phyloP scores from a whole-genome alignment of 164 flowering plant genomes.

The Echeveria elegans region DNA sequence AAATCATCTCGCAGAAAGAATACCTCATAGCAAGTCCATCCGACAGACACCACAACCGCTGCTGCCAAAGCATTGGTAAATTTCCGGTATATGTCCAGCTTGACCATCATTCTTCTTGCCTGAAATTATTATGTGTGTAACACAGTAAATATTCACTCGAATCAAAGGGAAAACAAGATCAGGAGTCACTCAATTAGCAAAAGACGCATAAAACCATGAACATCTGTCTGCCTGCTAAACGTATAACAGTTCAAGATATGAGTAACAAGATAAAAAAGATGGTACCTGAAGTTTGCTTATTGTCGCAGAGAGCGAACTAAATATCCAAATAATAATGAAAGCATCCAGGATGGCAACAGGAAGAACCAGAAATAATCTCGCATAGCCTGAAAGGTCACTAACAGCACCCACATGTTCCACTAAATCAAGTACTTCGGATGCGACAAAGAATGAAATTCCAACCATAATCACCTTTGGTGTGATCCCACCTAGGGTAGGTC shows the following conservation, averaged over 20 bases:
- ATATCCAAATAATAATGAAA: constrained; percentile 95
- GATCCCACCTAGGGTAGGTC: constrained; percentile 95
- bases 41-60: constrained; percentile 78
- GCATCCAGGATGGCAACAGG: constrained; percentile 95
- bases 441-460: constrained; percentile 82
- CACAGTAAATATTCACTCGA: background rate
- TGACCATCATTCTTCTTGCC: constrained; percentile 81
- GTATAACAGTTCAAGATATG: background rate
- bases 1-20: background rate
- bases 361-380: constrained; percentile 80
- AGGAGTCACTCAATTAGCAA: background rate
- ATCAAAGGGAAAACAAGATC: background rate
- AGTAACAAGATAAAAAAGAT: too few relatives aligned
- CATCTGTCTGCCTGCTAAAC: background rate
- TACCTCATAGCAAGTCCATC: constrained; percentile 97
- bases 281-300: constrained; percentile 81
- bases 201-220: background rate
- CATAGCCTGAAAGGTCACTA: constrained; percentile 87
- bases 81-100: constrained; percentile 88
- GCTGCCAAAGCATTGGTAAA: constrained; percentile 94
- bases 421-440: constrained; percentile 90
- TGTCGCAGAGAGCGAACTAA: constrained; percentile 88
- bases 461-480: constrained; percentile 93
- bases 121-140: constrained; percentile 25
- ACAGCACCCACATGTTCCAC: constrained; percentile 90